Evolutionary conservation across 805 yeast species (phyloP), one percentile per base, ranked within the genome.

Genomic region (Limtongia smithiae): DNA sequence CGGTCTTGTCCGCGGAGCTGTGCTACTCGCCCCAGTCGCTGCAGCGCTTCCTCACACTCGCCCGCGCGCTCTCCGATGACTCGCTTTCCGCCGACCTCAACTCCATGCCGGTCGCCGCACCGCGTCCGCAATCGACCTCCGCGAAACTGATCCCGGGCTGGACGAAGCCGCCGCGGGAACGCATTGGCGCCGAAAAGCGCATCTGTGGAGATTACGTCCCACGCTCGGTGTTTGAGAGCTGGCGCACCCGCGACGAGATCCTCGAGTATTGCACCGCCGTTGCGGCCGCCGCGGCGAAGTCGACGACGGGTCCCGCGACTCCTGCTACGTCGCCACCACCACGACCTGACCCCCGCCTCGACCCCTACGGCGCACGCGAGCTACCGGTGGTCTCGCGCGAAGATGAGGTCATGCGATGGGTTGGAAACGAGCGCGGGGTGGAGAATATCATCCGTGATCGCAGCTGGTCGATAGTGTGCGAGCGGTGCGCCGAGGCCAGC

Each of bases 311-410:
- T 63, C 60, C 1, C 60, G 68, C 18, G 62, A 66, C 1, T 63
- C 48, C 56, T 79, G 79, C 1, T 63, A 59, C 1, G 59, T 68
- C 17, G 63, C 66, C 0, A 63, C 56, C 25, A 47, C 74, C 17
- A 37, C 47, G 4, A 48, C 56, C n/a, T 47, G 65, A 42, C 62
- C 65, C 31, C 71, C 76, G 52, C 52, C 73, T 20, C 57, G 63
- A 33, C 35, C 64, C 38, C 48, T 75, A 22, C 67, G 67, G 58
- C 62, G 70, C 55, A 62, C 65, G 63, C n/a, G 50, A 33, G 22
- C 15, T 47, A n/a, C 46, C 51, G 3, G 47, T 43, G 60, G 24
- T 40, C 18, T 54, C 45, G 17, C 32, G 44, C 12, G 55, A 53
- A 37, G 48, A 52, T 20, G 32, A 44, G 38, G 36, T 61, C 22